Percentiles rank a stretch among this genome's conserved stretches.
These are phyloP conservation scores for Penicillium argentinense DNA, from an alignment of 495 filamentous ascomycete genomes.

Conservation along the genomic window DNA sequence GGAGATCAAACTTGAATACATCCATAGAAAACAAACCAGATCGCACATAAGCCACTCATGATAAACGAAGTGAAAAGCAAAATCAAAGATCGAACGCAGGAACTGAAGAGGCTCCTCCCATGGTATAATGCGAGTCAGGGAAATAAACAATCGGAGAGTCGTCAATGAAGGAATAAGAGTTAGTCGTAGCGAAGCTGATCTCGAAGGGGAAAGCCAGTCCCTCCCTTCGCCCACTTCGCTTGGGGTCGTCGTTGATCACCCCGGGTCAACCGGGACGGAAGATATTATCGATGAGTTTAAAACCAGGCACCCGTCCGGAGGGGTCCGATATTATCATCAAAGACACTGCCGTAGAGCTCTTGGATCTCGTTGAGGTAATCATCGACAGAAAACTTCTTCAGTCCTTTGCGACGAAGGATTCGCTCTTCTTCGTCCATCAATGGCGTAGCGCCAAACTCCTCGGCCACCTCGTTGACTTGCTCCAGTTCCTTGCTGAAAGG, in stretches of 20 bases:
- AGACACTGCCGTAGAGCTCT: constrained; percentile 58
- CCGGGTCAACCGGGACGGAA: constrained; percentile 26
- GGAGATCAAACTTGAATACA: not conserved
- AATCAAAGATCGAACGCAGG: constrained; percentile 9
- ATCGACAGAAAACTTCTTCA: constrained; percentile 71
- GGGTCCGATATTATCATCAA: constrained; percentile 45
- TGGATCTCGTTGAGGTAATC: constrained; percentile 86
- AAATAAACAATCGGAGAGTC: constrained; percentile 15
- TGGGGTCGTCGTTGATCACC: constrained; percentile 17
- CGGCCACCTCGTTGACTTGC: constrained; percentile 67
- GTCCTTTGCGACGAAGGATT: constrained; percentile 61
- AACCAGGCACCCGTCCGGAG: constrained; percentile 43
- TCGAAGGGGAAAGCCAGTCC: constrained; percentile 25
- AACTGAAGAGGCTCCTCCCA: constrained; percentile 24
- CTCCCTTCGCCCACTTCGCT: not conserved
- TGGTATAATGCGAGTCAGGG: constrained; percentile 29
- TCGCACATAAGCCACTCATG: not conserved
- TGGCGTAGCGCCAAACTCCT: constrained; percentile 72
- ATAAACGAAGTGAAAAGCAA: not conserved
- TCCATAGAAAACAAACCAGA: not conserved
- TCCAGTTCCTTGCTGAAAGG: constrained; percentile 53
- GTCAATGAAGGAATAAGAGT: constrained; percentile 32
- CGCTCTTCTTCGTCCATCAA: constrained; percentile 72
- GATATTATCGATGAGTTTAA: constrained; percentile 23
- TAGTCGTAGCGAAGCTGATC: constrained; percentile 21